Conservation (phyloP, 371 early-diverging fungal species). For the Apophysomyces variabilis region DNA sequence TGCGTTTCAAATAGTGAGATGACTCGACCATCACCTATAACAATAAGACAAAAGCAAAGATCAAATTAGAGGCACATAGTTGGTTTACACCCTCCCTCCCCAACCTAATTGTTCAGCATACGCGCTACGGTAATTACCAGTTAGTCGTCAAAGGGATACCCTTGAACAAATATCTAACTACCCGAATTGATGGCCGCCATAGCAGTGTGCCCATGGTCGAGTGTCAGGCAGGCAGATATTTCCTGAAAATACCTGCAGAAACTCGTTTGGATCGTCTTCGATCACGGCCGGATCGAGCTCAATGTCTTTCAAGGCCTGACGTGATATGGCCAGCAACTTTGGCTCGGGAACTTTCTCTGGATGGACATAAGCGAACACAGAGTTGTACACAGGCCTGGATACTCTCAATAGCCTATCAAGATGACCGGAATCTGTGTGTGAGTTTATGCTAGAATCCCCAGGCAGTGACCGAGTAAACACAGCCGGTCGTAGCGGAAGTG, state of each 20-base stretch:
- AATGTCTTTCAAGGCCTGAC: constrained; percentile 36
- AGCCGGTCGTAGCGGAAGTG: constrained; percentile 37
- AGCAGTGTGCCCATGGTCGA: constrained; percentile 83
- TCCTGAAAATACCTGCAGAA: constrained; percentile 49
- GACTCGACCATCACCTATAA: constrained; percentile 90
- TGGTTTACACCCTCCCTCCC: not conserved
- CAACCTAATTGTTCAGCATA: constrained; percentile 72
- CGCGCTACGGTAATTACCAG: constrained; percentile 23
- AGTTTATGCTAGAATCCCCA: constrained; percentile 35
- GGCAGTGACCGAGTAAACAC: constrained; percentile 39
- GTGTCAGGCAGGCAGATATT: constrained; percentile 50
- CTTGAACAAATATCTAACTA: constrained; percentile 12
- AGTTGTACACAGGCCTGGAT: constrained; percentile 63
- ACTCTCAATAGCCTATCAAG: constrained; percentile 33
- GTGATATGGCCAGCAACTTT: constrained; percentile 47
- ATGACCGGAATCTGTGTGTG: constrained; percentile 14
- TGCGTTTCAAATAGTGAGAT: constrained; percentile 72
- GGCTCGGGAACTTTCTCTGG: constrained; percentile 60
- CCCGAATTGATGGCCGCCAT: constrained; percentile 94
- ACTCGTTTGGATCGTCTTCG: constrained; percentile 24
- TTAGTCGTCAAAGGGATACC: not conserved
- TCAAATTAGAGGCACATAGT: not conserved
- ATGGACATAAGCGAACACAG: constrained; percentile 61
- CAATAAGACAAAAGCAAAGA: constrained; percentile 57
- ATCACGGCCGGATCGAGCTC: constrained; percentile 47